phyloP scores from a whole-genome alignment of 345 rosid species.

The Luvunga scandens region DNA sequence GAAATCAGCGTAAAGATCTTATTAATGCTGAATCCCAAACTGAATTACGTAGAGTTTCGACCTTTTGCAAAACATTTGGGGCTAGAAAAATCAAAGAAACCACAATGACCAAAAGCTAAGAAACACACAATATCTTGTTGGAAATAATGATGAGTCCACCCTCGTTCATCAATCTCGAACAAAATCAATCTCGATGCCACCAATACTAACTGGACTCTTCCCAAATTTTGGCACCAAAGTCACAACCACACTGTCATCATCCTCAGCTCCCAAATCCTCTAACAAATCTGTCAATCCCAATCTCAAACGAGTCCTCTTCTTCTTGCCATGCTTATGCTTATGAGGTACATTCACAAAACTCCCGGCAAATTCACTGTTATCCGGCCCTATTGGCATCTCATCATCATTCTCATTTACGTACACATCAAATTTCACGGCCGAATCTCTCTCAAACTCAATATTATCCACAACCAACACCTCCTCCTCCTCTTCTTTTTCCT shows the following conservation, averaged over 20 bases:
- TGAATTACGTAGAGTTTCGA: background rate
- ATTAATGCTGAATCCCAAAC: too few relatives aligned
- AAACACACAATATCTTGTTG: background rate
- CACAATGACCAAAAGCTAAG: background rate
- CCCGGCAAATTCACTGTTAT: constrained; percentile 52
- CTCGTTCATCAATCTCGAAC: constrained; percentile 16
- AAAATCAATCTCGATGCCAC: constrained; percentile 42
- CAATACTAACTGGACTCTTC: constrained; percentile 25
- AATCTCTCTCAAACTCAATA: constrained; percentile 39
- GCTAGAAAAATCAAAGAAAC: background rate
- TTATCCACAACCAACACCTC: constrained; percentile 46
- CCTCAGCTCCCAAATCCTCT: constrained; percentile 52
- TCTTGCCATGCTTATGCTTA: constrained; percentile 41
- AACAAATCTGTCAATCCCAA: constrained; percentile 47
- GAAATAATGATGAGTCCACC: background rate
- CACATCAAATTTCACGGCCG: constrained; percentile 47
- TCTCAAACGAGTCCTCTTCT: constrained; percentile 33
- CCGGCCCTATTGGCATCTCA: constrained; percentile 25
- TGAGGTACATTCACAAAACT: constrained; percentile 58
- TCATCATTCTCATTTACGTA: constrained; percentile 44
- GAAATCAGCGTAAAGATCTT: background rate
- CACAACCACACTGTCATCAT: constrained; percentile 46
- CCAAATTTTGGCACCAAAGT: constrained; percentile 48
- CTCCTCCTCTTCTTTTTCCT: constrained; percentile 57
- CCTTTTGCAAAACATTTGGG: background rate